Base-by-base conservation (phyloP, 2,329 filamentous ascomycete species). In the Apiospora pterosperma region DNA sequence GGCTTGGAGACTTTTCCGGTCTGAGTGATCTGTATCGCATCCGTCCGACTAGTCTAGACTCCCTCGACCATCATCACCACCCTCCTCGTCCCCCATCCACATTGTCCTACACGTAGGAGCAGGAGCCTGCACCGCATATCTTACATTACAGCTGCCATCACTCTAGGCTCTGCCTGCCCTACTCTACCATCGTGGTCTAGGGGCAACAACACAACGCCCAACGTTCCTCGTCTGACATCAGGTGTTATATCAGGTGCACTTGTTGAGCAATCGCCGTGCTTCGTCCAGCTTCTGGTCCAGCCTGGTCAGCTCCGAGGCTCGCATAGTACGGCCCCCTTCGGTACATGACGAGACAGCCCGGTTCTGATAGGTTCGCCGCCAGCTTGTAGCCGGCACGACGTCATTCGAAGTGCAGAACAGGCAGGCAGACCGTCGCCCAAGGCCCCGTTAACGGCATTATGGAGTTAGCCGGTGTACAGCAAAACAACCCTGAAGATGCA, bases 401-500 rank as follows among this genome's bases (percentile, higher is more conserved):
- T 61, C 59, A 38, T 61, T 31, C 36, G 34, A 41, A 60, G 34
- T 23, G n/a, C 36, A 36, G 28, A 38, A 36, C 34, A 36, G 55
- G 11, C 42, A 63, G 31, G 52, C 19, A 44, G 31, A 48, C 48
- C 48, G 10, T n/a, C 48, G 42, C 62, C 31, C 48, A 21, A 55
- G 28, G 28, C 64, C 63, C 67, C 67, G 67, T 68, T 68, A 67
- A 65, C 69, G 64, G 71, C 68, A 75, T 69, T 70, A 80, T 80
- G 79, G 79, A 79, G 71, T 72, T 28, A 60, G 16, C 36, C 74
- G 68, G 71, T 73, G 72, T 71, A 71, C 72, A 78, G 79, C 80
- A 79, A 74, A 66, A 65, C 48, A 79, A 77, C 78, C 80, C 78
- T 78, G 80, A 74, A 75, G 78, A 79, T 77, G 77, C 76, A 70